Evolutionary conservation across 2,329 filamentous ascomycete species (phyloP), one percentile per base, ranked within the genome.

Genomic region (Aureobasidium mangrovei): DNA sequence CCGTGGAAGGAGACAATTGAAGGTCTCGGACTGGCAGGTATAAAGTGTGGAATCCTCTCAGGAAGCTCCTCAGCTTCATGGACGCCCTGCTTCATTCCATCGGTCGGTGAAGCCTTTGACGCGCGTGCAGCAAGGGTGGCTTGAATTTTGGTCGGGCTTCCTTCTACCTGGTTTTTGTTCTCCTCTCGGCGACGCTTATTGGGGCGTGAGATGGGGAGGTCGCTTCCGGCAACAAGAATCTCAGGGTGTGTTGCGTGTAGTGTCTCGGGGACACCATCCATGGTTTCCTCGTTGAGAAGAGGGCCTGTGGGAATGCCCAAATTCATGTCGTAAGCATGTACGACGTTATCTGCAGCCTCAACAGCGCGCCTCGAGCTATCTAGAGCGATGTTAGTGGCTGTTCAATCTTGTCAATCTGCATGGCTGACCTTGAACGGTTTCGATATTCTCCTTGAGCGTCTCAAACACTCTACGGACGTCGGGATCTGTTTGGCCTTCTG

Each of bases 241-340:
- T 74, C 68, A 12, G 73, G 71, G 49, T 69, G 65, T 12, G 46
- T 46, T 35, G 48, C 47, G 27, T 51, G 45, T 7, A 4, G 39
- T 4, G 41, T 28, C 2, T 54, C 52, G 4, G 32, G 41, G 3
- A 54, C 31, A 10, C 10, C 35, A 7, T 46, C 53, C 41, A 46
- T 2, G 1, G 33, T 6, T 18, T 54, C 53, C 24, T 41, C 31
- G 26, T 39, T 35, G 18, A 66, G 63, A 4, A 63, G 64, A 1
- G 60, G 47, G 35, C 78, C 81, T 58, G 84, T 81, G n/a, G 84
- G 84, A 40, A 88, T 77, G 61, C 84, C 80, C 82, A 87, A 85
- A 63, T 87, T 84, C 68, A 87, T 79, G 63, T 87, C 84, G 61
- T 86, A 86, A 9, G 84, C 84, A 67, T 87, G 83, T 7, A 88